phyloP scores from a whole-genome alignment of 192 early-diverging fungal genomes.

The Backusella mclennaniae region DNA sequence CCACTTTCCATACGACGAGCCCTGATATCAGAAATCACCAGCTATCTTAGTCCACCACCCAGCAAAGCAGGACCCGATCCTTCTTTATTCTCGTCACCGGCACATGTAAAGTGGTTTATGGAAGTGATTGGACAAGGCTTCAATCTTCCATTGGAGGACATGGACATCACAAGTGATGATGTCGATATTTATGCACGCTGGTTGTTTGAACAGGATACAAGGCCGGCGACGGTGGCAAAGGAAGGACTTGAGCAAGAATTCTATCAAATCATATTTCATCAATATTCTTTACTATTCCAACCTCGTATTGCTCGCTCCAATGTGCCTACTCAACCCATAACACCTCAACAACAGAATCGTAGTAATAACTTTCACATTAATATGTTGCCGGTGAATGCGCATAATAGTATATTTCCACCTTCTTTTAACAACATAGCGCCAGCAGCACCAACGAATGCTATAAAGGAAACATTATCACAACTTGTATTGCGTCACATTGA shows the following conservation, averaged over 20 bases:
- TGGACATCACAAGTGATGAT: slow-evolving; percentile 61
- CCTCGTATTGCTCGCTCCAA: slow-evolving; percentile 39
- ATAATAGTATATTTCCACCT: neutral
- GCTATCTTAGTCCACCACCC: slow-evolving; percentile 35
- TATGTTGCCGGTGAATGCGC: neutral
- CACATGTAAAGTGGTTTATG: slow-evolving; percentile 85
- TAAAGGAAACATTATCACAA: slow-evolving; percentile 29
- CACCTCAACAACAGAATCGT: neutral
- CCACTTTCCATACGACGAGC: slow-evolving; percentile 62
- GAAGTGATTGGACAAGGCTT: slow-evolving; percentile 86
- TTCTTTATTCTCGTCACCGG: slow-evolving; percentile 62
- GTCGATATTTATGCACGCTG: slow-evolving; percentile 74
- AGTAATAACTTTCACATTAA: slow-evolving; percentile 12
- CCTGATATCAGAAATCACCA: slow-evolving; percentile 69
- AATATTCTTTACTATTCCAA: slow-evolving; percentile 71
- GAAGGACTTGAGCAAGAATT: slow-evolving; percentile 64
- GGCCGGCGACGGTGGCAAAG: slow-evolving; percentile 59
- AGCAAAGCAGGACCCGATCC: slow-evolving; percentile 48
- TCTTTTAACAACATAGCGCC: neutral
- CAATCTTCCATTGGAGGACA: slow-evolving; percentile 72
- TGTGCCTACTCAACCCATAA: neutral
- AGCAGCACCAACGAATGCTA: neutral
- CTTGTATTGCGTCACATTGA: slow-evolving; percentile 62
- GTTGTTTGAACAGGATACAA: slow-evolving; percentile 61
- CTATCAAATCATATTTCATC: slow-evolving; percentile 74